phyloP scores from a whole-genome alignment of 768 basidiomycete genomes.

The Amanita exitialis region DNA sequence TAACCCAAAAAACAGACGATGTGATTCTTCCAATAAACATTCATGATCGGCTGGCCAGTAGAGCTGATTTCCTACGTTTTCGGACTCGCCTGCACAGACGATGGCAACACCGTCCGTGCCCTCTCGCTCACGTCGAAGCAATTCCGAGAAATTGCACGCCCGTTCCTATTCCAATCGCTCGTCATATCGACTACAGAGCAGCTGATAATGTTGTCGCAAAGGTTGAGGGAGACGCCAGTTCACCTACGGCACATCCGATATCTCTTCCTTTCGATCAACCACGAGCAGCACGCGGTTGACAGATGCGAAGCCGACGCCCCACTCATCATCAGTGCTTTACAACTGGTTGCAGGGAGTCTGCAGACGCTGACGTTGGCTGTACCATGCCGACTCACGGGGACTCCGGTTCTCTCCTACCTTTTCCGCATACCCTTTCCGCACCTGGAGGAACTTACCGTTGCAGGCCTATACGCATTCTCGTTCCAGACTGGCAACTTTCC shows the following conservation, averaged over 20 bases:
- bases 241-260: slow-evolving; percentile 30
- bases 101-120: slow-evolving; percentile 24
- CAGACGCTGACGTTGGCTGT: slow-evolving; percentile 29
- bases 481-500: slow-evolving; percentile 25
- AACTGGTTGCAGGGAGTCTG: slow-evolving; percentile 28
- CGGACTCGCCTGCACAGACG: slow-evolving; percentile 29
- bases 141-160: slow-evolving; percentile 25
- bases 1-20: too few species aligned
- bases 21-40: not conserved
- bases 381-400: slow-evolving; percentile 23
- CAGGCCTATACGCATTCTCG: slow-evolving; percentile 43
- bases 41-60: slow-evolving; percentile 28
- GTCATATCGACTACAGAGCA: slow-evolving; percentile 20
- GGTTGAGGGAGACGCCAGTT: slow-evolving; percentile 21
- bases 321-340: slow-evolving; percentile 23
- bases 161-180: slow-evolving; percentile 31
- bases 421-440: slow-evolving; percentile 31
- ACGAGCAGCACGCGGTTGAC: slow-evolving; percentile 14
- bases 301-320: not conserved
- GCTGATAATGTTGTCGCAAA: slow-evolving; percentile 17
- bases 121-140: slow-evolving; percentile 30
- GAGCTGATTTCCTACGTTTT: slow-evolving; percentile 37
- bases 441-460: slow-evolving; percentile 30
- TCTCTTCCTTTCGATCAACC: slow-evolving; percentile 27
- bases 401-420: slow-evolving; percentile 29